Percentiles rank a stretch among this genome's conserved stretches.
phyloP scores from a whole-genome alignment of 495 filamentous ascomycete genomes.

The Xylaria bambusicola region DNA sequence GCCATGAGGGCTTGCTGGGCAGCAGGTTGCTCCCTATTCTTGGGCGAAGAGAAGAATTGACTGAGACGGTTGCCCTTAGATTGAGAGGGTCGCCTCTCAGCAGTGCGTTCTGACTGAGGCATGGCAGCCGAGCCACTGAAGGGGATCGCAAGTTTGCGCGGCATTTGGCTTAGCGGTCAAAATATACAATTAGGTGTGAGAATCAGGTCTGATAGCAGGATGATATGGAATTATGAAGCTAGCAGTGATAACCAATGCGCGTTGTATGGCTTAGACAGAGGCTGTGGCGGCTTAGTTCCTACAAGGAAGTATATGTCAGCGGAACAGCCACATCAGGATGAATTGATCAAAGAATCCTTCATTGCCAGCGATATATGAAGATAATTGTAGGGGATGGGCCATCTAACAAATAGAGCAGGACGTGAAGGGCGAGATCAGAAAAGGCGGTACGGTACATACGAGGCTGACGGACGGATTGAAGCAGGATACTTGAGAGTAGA shows the following conservation, averaged over 20 bases:
- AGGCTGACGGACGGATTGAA: too few relatives aligned
- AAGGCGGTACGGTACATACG: conserved; percentile 5
- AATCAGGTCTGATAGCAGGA: conserved; percentile 10
- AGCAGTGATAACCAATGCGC: conserved; percentile 3
- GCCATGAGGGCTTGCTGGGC: conserved; percentile 62
- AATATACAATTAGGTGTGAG: conserved; percentile 20
- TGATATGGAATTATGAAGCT: conserved; percentile 15
- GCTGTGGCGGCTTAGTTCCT: background rate
- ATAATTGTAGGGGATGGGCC: too few relatives aligned
- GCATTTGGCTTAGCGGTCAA: conserved; percentile 42
- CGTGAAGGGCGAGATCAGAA: background rate
- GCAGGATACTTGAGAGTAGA: too few relatives aligned
- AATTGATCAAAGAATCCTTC: background rate
- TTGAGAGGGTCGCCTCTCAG: conserved; percentile 55
- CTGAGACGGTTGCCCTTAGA: conserved; percentile 60
- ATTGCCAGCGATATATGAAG: too few relatives aligned
- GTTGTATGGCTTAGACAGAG: conserved; percentile 5
- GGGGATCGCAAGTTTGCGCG: conserved; percentile 50
- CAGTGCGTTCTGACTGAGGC: conserved; percentile 40
- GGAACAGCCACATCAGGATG: background rate
- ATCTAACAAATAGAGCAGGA: background rate
- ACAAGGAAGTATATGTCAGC: background rate
- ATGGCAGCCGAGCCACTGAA: conserved; percentile 33
- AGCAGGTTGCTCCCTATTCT: conserved; percentile 60
- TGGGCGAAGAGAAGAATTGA: conserved; percentile 69